Conservation (phyloP, 2,329 filamentous ascomycete genomes). For the Dactylellina leptospora region DNA sequence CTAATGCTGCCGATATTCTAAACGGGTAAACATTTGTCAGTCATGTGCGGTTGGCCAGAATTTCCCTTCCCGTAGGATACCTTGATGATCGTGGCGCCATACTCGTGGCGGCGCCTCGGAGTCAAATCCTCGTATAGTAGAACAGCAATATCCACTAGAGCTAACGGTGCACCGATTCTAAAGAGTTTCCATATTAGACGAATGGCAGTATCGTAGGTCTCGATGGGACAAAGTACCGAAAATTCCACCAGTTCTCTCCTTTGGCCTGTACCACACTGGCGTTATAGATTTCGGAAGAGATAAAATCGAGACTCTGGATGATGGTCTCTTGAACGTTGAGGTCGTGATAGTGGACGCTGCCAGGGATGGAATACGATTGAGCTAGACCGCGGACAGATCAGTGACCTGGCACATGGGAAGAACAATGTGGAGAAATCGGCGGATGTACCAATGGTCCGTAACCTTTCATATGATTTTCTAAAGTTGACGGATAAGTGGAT, state of each 20-base stretch:
- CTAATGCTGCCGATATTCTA: conserved; percentile 45
- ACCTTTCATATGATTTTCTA: conserved; percentile 40
- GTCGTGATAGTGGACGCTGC: conserved; percentile 47
- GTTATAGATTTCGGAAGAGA: conserved; percentile 44
- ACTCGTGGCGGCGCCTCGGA: conserved; percentile 38
- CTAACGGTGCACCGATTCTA: conserved; percentile 50
- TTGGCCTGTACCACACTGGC: conserved; percentile 37
- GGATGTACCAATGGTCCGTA: conserved; percentile 40
- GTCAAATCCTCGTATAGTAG: conserved; percentile 52
- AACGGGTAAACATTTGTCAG: too few species aligned
- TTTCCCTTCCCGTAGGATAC: too few species aligned
- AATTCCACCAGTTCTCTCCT: conserved; percentile 54
- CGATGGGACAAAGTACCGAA: conserved; percentile 11
- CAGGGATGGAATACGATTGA: conserved; percentile 48
- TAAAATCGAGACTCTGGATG: conserved; percentile 49
- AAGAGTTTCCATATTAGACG: background rate
- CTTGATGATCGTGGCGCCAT: conserved; percentile 44
- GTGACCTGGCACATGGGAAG: background rate
- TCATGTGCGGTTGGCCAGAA: too few species aligned
- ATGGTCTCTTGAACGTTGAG: conserved; percentile 47
- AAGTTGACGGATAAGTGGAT: conserved; percentile 52
- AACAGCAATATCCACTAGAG: conserved; percentile 51
- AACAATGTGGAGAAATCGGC: background rate
- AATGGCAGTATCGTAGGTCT: background rate
- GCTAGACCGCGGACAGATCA: conserved; percentile 25